Evolutionary conservation across 116 monocot species (phyloP).

Genomic region (Thalassia testudinum): DNA sequence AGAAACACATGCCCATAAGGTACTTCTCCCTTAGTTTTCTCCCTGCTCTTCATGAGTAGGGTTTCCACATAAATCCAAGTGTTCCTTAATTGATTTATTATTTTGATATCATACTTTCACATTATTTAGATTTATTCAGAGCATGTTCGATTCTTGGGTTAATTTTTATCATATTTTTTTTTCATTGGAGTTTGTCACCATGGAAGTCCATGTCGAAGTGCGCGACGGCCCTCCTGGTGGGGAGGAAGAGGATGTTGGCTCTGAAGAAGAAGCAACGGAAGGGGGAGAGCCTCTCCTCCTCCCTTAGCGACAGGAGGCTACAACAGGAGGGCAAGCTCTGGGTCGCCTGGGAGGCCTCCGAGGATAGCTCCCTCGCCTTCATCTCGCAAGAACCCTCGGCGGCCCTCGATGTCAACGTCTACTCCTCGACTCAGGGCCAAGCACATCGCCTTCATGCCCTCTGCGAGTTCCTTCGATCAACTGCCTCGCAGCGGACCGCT

Average conservation of each 20-base stretch:
- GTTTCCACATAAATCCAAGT: too few relatives aligned
- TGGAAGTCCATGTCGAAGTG: conserved; percentile 93
- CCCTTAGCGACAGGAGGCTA: conserved; percentile 7
- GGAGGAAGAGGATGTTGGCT: conserved; percentile 33
- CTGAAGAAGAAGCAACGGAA: conserved; percentile 8
- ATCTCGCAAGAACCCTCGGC: conserved; percentile 29
- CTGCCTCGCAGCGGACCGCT: conserved; percentile 46
- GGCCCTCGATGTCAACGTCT: not conserved
- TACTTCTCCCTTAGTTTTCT: too few relatives aligned
- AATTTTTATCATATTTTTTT: too few relatives aligned
- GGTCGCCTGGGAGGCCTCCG: conserved; percentile 94
- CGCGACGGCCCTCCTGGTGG: conserved; percentile 51
- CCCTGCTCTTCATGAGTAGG: too few relatives aligned
- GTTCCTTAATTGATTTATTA: too few relatives aligned
- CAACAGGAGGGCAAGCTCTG: conserved; percentile 79
- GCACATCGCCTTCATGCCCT: conserved; percentile 64
- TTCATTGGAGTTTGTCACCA: conserved; percentile 63
- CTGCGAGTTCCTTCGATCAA: conserved; percentile 84
- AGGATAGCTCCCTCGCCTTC: conserved; percentile 65
- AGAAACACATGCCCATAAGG: too few relatives aligned
- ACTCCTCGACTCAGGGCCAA: conserved; percentile 18
- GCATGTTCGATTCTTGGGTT: too few relatives aligned
- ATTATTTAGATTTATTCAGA: too few relatives aligned
- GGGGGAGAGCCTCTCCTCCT: conserved; percentile 4
- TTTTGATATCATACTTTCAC: too few relatives aligned